A percentile compares a stretch with the other conserved stretches of the same genome.
phyloP scores from a whole-genome alignment of 164 flowering plant species.

The Annona squamosa region DNA sequence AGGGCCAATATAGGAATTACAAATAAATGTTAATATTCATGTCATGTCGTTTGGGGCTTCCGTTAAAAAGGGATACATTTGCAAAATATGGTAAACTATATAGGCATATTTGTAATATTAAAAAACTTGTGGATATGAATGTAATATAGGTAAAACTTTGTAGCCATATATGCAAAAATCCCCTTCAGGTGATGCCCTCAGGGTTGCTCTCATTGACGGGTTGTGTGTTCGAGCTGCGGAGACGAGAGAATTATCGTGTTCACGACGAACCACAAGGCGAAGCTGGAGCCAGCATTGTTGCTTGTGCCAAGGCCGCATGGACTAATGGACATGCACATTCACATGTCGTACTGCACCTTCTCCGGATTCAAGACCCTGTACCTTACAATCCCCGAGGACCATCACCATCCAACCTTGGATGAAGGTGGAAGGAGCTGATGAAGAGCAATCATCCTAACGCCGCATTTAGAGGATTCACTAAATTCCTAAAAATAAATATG shows the following conservation, averaged over 20 bases:
- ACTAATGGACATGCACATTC: slow-evolving; percentile 48
- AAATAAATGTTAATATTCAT: no score
- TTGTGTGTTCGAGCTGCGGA: slow-evolving; percentile 41
- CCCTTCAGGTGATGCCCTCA: slow-evolving; percentile 30
- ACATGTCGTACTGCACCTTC: slow-evolving; percentile 47
- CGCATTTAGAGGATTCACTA: slow-evolving; percentile 29
- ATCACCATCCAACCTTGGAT: slow-evolving; percentile 22
- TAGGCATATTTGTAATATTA: no score
- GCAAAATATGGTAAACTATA: no score
- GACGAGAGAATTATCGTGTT: slow-evolving; percentile 44
- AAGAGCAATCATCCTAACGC: slow-evolving; percentile 36
- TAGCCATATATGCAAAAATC: no score
- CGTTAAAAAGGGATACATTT: no score
- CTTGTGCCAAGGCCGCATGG: slow-evolving; percentile 44
- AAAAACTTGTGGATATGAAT: no score
- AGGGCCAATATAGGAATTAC: no score
- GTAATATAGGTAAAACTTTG: no score
- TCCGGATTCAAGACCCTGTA: slow-evolving; percentile 37
- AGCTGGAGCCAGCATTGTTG: slow-evolving; percentile 35
- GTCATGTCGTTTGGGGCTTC: no score
- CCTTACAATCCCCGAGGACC: slow-evolving; percentile 12
- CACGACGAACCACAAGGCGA: slow-evolving; percentile 42
- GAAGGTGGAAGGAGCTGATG: slow-evolving; percentile 39
- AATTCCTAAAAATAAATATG: slow-evolving; percentile 29
- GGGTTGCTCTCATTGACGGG: slow-evolving; percentile 38